Evolutionary conservation across 2,329 filamentous ascomycete genomes (phyloP).

Genomic region (Thermochaetoides dissita): DNA sequence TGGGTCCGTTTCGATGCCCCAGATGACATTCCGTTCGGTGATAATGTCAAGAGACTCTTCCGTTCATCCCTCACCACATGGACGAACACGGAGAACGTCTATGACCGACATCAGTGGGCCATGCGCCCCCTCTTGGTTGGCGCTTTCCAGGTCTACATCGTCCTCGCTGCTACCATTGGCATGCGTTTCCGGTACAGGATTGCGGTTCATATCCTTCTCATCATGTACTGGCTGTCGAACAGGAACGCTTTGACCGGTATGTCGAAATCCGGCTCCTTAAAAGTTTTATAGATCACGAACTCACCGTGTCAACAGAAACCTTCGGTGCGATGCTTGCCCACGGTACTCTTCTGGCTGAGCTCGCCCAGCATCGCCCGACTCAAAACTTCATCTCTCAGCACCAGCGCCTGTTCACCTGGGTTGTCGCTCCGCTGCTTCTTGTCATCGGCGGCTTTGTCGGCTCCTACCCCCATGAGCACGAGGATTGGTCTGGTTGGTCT

Average conservation of each 20-base stretch:
- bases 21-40: slow-evolving; percentile 26
- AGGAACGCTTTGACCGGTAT: slow-evolving; percentile 30
- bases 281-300: too few relatives aligned
- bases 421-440: slow-evolving; percentile 22
- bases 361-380: slow-evolving; percentile 31
- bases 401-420: slow-evolving; percentile 22
- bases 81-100: slow-evolving; percentile 36
- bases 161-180: slow-evolving; percentile 31
- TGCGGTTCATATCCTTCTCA: slow-evolving; percentile 29
- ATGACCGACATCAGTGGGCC: slow-evolving; percentile 42
- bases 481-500: slow-evolving; percentile 36
- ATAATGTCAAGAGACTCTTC: slow-evolving; percentile 30
- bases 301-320: slow-evolving; percentile 26
- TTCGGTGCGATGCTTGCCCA: slow-evolving; percentile 38
- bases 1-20: slow-evolving; percentile 38
- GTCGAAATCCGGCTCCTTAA: slow-evolving; percentile 3
- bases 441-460: slow-evolving; percentile 31
- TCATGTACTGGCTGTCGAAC: slow-evolving; percentile 35
- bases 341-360: slow-evolving; percentile 36
- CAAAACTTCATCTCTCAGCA: slow-evolving; percentile 30
- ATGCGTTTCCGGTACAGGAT: slow-evolving; percentile 34
- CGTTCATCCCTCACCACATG: slow-evolving; percentile 32
- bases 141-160: slow-evolving; percentile 35
- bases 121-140: slow-evolving; percentile 34
- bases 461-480: slow-evolving; percentile 35